Conservation (phyloP, 495 filamentous ascomycete species). For the Xanthoparmelia taractica region DNA sequence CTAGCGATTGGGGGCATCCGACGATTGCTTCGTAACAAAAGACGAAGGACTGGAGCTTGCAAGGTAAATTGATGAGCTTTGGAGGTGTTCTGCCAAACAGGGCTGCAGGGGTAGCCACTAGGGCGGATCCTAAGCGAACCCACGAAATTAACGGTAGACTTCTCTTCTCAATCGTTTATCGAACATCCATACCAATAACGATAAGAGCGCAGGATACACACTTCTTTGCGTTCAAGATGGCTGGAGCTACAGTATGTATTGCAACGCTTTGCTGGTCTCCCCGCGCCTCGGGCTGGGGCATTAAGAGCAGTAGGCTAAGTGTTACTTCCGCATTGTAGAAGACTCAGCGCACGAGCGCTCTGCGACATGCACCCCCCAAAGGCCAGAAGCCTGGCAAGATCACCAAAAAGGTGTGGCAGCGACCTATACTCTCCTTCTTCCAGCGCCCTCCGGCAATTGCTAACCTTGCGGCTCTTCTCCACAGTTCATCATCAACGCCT, state of each 20-base stretch:
- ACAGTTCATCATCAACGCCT: conserved; percentile 97
- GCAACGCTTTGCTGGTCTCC: conserved; percentile 78
- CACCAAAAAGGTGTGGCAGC: conserved; percentile 51
- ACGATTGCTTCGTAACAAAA: background rate
- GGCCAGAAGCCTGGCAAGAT: conserved; percentile 59
- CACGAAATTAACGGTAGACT: conserved; percentile 15
- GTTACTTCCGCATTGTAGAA: conserved; percentile 53
- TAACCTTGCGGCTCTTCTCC: background rate
- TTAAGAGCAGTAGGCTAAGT: conserved; percentile 95
- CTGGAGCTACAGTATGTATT: conserved; percentile 66
- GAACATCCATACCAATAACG: conserved; percentile 14
- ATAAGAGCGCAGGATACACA: conserved; percentile 51
- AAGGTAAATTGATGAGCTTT: background rate
- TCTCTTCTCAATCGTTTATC: conserved; percentile 25
- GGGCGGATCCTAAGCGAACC: background rate
- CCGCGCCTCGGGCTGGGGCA: conserved; percentile 33
- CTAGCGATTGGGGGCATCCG: background rate
- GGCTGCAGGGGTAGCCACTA: background rate
- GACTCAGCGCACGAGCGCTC: conserved; percentile 41
- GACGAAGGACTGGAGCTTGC: background rate
- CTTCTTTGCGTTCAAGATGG: conserved; percentile 54
- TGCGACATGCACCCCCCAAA: conserved; percentile 22
- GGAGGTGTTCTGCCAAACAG: background rate
- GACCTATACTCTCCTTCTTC: background rate
- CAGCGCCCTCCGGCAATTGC: background rate